These are phyloP conservation scores for Agaricus sinodeliciosus DNA, from an alignment of 768 basidiomycete genomes.

Conservation along the genomic window DNA sequence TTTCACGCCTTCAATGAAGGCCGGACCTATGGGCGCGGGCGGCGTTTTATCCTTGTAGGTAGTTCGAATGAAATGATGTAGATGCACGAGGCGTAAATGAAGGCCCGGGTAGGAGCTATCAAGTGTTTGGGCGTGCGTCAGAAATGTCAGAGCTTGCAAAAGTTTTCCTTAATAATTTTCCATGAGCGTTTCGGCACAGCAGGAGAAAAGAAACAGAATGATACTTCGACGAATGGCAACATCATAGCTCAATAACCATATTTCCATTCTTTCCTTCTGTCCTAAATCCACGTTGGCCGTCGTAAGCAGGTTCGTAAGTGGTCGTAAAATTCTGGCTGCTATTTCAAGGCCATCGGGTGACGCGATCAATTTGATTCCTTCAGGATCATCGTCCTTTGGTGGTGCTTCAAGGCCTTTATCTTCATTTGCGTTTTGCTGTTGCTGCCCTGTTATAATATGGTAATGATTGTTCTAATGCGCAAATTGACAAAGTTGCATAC, in stretches of 20 bases:
- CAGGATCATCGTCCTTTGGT: conserved; percentile 77
- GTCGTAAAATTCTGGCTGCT: conserved; percentile 64
- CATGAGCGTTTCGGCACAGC: neutral
- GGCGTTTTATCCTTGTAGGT: conserved; percentile 42
- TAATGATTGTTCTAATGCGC: neutral
- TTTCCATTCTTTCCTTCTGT: conserved; percentile 42
- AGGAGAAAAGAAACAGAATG: conserved; percentile 18
- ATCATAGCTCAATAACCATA: conserved; percentile 74
- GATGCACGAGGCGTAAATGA: conserved; percentile 63
- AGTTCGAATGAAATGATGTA: conserved; percentile 20
- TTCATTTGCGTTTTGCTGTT: conserved; percentile 38
- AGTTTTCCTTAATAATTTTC: conserved; percentile 53
- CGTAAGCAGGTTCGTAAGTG: conserved; percentile 46
- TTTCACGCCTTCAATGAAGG: conserved; percentile 41
- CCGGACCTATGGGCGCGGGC: conserved; percentile 38
- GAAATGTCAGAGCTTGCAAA: conserved; percentile 68
- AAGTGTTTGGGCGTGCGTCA: conserved; percentile 49
- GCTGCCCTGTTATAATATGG: conserved; percentile 17
- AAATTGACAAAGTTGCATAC: conserved; percentile 26
- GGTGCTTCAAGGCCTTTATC: conserved; percentile 65
- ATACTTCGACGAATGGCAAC: conserved; percentile 76
- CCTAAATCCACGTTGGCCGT: neutral
- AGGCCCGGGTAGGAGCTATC: conserved; percentile 57
- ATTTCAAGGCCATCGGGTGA: conserved; percentile 63
- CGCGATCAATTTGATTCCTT: conserved; percentile 65